Evolutionary conservation across 225 moss, liverwort and hornwort genomes (phyloP).

Genomic region (Asterella californica): DNA sequence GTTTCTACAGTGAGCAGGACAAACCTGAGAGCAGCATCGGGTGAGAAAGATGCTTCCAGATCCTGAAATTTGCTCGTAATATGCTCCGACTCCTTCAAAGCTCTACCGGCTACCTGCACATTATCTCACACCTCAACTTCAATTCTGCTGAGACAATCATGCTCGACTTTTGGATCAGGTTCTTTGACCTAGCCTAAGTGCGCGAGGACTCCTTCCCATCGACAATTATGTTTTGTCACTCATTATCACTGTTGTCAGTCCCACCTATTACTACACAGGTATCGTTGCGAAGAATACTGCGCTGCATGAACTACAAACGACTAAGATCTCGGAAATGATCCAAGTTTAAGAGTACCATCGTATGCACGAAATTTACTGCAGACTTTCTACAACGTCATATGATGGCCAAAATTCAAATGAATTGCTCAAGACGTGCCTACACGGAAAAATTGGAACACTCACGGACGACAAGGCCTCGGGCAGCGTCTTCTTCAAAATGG

Average conservation of each 20-base stretch:
- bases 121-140: background rate
- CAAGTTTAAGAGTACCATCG: background rate
- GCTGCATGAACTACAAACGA: background rate
- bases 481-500: constrained; percentile 85
- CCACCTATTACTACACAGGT: background rate
- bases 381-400: too few species aligned
- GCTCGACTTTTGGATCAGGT: background rate
- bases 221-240: too few species aligned
- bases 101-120: constrained; percentile 85
- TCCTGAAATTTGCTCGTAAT: constrained; percentile 86
- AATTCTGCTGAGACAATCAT: background rate
- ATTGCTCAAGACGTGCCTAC: background rate
- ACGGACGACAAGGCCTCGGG: constrained; percentile 96
- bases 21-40: constrained; percentile 63
- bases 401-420: background rate
- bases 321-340: background rate
- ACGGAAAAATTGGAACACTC: constrained; percentile 27
- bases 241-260: background rate
- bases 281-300: background rate
- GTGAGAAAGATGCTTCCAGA: constrained; percentile 63
- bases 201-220: background rate
- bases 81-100: constrained; percentile 96
- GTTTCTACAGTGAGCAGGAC: background rate
- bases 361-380: background rate
- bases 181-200: background rate